Base-by-base conservation (phyloP, 148 eudicot species). In the Salicornia ramosissima region DNA sequence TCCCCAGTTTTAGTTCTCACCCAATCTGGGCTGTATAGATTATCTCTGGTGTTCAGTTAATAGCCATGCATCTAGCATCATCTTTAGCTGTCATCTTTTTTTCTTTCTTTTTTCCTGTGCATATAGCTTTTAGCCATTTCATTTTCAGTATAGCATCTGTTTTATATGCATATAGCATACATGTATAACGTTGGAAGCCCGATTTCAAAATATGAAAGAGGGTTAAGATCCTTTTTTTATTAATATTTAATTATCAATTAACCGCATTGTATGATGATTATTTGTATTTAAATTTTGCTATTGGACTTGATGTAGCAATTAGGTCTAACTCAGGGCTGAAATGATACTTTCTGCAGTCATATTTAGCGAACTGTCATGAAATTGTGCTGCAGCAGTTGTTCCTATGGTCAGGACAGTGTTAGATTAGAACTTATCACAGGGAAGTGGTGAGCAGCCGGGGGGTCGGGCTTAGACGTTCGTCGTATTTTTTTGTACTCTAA, bases 11-110 rank as follows among this genome's bases (percentile, higher is more conserved):
- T 49, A 49, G 22, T n/a, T n/a, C n/a, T 58, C 89, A 85, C 82
- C 77, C 79, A 82, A 77, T 69, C 84, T 82, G 91, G 86, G 76
- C 47, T 72, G 81, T 86, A 83, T 71, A 79, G 80, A 78, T 72
- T 71, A 60, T 85, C 81, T 82, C 83, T 78, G 86, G 87, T 82
- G 88, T 67, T 70, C 46, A 29, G 57, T 50, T 56, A n/a, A 53
- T 40, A 31, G 25, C 75, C 80, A 62, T 67, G 77, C 71, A 76
- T 80, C 79, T 68, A 57, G 80, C 75, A 57, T 75, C 53, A 68
- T 70, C 50, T 64, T 68, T 67, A 52, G 66, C 53, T 57, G 40
- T 34, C 73, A 53, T 77, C 72, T 61, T 45, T n/a, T n/a, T n/a
- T n/a, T n/a, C n/a, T n/a, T n/a, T n/a, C n/a, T n/a, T n/a, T n/a